Evolutionary conservation across 2,329 filamentous ascomycete genomes (phyloP).

Genomic region (Xylariaceae sp.): DNA sequence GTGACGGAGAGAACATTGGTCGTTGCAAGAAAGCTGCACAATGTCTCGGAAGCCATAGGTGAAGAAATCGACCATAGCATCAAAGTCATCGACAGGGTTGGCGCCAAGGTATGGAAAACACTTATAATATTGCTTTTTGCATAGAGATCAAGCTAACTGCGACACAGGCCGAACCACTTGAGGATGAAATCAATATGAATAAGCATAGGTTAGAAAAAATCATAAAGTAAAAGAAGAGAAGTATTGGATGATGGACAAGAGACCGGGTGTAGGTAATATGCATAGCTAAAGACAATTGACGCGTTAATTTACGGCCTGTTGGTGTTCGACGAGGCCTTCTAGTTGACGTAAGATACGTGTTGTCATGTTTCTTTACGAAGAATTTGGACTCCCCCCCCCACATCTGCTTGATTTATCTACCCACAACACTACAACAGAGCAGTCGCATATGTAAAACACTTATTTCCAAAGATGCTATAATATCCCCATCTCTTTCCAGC

Average conservation of each 20-base stretch:
- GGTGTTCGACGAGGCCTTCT: no score
- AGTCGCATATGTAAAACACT: neutral
- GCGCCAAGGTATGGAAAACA: constrained; percentile 65
- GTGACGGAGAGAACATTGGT: constrained; percentile 69
- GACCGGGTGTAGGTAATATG: no score
- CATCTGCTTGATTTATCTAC: no score
- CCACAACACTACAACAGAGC: no score
- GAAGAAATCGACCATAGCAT: constrained; percentile 79
- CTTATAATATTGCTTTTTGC: constrained; percentile 25
- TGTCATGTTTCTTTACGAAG: no score
- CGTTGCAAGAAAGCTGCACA: constrained; percentile 73
- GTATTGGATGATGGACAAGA: no score
- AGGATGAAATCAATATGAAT: constrained; percentile 32
- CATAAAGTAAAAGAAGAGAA: no score
- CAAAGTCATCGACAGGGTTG: constrained; percentile 73
- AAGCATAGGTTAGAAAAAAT: constrained; percentile 19
- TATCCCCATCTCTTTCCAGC: no score
- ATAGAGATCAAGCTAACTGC: constrained; percentile 10
- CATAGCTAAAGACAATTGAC: no score
- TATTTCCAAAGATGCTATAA: neutral
- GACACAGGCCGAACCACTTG: constrained; percentile 75
- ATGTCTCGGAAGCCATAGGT: constrained; percentile 73
- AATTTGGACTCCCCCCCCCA: no score
- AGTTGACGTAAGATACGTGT: no score
- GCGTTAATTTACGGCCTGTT: no score